Evolutionary conservation across 176 grass and related monocot genomes (phyloP).

Genomic region (Triticum monococcum): DNA sequence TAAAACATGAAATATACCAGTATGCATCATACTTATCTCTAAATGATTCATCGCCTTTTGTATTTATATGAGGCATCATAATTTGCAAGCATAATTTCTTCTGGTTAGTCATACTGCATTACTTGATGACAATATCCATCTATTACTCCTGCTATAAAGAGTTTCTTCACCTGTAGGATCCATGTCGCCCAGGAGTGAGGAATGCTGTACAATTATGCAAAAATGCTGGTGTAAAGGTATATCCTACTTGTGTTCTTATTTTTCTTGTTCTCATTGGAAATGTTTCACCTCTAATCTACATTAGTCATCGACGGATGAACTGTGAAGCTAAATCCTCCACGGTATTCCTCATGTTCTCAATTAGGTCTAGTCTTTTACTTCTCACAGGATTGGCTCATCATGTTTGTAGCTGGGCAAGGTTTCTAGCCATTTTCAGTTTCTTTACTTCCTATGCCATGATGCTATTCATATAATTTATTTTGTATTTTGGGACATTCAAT

Average conservation of each 20-base stretch:
- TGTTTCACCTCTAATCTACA: neutral
- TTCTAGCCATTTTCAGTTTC: neutral
- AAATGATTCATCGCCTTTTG: neutral
- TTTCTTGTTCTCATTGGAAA: constrained; percentile 11
- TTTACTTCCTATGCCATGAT: neutral
- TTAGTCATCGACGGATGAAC: neutral
- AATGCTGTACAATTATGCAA: constrained; percentile 80
- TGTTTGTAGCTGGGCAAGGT: neutral
- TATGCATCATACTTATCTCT: neutral
- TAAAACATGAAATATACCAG: neutral
- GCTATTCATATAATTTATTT: neutral
- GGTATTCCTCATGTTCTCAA: neutral
- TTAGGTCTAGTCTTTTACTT: neutral
- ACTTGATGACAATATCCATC: constrained; percentile 11
- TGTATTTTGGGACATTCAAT: neutral
- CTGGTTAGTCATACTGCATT: neutral
- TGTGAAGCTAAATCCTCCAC: neutral
- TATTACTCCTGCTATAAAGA: constrained; percentile 15
- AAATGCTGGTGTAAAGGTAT: constrained; percentile 79
- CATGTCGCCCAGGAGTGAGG: constrained; percentile 85
- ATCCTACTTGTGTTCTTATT: neutral
- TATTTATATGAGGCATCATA: constrained; percentile 4
- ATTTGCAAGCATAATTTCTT: constrained; percentile 24
- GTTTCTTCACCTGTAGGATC: constrained; percentile 61
- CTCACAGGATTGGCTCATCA: neutral